phyloP scores from a whole-genome alignment of 2,329 filamentous ascomycete genomes.

The Dactylellina cionopaga region DNA sequence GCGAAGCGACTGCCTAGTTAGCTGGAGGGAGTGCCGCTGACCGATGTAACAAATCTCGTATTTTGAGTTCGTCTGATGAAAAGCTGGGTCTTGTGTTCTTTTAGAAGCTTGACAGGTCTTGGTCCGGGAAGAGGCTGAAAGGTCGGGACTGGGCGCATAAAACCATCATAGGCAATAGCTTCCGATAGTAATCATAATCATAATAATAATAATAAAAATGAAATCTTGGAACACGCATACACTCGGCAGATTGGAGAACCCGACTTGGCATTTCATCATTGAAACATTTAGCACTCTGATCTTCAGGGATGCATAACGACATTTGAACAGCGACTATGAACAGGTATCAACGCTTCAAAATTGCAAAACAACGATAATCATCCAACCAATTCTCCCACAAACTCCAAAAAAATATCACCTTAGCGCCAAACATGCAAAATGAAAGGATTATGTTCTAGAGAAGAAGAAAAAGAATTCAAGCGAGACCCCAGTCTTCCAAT shows the following conservation, averaged over 20 bases:
- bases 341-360: too few relatives aligned
- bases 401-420: not conserved
- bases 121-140: not conserved
- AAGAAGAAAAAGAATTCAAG: constrained; percentile 1
- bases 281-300: not conserved
- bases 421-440: not conserved
- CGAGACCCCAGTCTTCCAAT: constrained; percentile 48
- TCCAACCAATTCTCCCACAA: not conserved
- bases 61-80: not conserved
- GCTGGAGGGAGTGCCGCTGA: not conserved
- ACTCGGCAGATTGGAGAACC: constrained; percentile 6
- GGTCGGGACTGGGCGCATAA: not conserved
- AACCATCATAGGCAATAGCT: not conserved
- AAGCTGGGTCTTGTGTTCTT: not conserved
- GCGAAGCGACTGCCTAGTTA: constrained; percentile 1
- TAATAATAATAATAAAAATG: too few relatives aligned
- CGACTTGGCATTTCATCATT: constrained; percentile 24
- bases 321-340: too few relatives aligned
- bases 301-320: constrained; percentile 1
- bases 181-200: too few relatives aligned
- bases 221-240: not conserved
- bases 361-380: not conserved
- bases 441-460: not conserved
- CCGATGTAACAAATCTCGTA: not conserved
- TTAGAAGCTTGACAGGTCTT: not conserved